phyloP scores from a whole-genome alignment of 2,329 filamentous ascomycete genomes.

The Macroventuria anomochaeta region DNA sequence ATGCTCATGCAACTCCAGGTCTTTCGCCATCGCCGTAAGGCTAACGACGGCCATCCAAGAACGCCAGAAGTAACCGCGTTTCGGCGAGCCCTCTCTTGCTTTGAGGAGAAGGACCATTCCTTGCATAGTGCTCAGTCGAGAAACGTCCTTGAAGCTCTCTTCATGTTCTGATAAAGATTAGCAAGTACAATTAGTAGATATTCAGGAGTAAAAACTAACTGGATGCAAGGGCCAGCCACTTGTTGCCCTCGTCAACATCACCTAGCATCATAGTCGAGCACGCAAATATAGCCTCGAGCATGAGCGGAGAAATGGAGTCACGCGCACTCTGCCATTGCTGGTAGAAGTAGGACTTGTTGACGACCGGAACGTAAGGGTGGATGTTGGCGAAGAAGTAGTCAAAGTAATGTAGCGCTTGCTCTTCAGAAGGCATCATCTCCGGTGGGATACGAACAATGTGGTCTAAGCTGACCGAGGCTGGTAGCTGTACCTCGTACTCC shows the following conservation, averaged over 20 bases:
- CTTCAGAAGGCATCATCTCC: conserved; percentile 89
- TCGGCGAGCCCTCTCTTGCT: conserved; percentile 88
- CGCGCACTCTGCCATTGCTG: conserved; percentile 87
- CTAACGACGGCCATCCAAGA: conserved; percentile 97
- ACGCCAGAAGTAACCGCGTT: conserved; percentile 93
- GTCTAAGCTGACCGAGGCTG: conserved; percentile 72
- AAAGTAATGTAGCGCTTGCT: conserved; percentile 82
- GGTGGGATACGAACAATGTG: conserved; percentile 85
- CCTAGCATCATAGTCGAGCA: conserved; percentile 85
- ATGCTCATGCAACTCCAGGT: conserved; percentile 88
- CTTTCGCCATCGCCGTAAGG: conserved; percentile 90
- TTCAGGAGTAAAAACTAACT: conserved; percentile 61
- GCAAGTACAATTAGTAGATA: conserved; percentile 3
- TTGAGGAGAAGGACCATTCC: conserved; percentile 87
- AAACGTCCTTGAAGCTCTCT: conserved; percentile 91
- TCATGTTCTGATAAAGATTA: conserved; percentile 71
- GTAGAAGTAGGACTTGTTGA: conserved; percentile 83
- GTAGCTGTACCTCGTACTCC: conserved; percentile 74
- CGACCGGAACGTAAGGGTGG: conserved; percentile 89
- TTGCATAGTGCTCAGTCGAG: conserved; percentile 88
- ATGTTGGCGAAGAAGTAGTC: conserved; percentile 89
- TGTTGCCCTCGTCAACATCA: conserved; percentile 81
- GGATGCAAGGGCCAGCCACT: conserved; percentile 90
- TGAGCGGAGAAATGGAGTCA: conserved; percentile 83
- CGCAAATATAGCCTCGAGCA: conserved; percentile 90